phyloP scores from a whole-genome alignment of 768 basidiomycete genomes.

The Podaxis carcinomalis region DNA sequence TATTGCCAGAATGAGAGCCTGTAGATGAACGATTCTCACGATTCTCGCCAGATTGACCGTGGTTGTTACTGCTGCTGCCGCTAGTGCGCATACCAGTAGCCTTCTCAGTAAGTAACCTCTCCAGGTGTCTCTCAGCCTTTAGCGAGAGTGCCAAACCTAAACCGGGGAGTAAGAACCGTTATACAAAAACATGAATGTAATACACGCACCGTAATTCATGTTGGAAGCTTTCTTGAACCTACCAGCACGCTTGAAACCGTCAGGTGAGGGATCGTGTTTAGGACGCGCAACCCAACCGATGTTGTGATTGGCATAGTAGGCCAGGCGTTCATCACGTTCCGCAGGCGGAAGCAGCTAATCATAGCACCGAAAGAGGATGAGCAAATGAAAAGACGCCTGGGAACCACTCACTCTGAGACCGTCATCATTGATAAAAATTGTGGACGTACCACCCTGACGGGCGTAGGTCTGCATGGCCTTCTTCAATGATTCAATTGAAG shows the following conservation, averaged over 20 bases:
- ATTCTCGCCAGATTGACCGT: slow-evolving; percentile 1
- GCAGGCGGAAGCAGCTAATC: slow-evolving; percentile 49
- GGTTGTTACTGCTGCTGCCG: neutral
- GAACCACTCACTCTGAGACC: slow-evolving; percentile 42
- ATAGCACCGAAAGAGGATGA: neutral
- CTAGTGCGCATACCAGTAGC: slow-evolving; percentile 12
- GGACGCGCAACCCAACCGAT: slow-evolving; percentile 84
- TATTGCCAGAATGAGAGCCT: slow-evolving; percentile 8
- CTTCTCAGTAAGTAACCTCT: slow-evolving; percentile 30
- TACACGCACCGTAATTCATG: slow-evolving; percentile 68
- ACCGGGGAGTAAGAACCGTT: neutral
- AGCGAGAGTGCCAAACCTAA: slow-evolving; percentile 57
- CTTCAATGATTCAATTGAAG: slow-evolving; percentile 71
- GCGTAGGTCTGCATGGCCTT: slow-evolving; percentile 86
- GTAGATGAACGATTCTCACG: slow-evolving; percentile 8
- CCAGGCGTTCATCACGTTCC: slow-evolving; percentile 59
- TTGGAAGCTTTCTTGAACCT: slow-evolving; percentile 94
- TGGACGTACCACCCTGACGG: slow-evolving; percentile 74
- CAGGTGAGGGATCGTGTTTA: slow-evolving; percentile 45
- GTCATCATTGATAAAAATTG: slow-evolving; percentile 79
- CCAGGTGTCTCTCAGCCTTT: slow-evolving; percentile 49
- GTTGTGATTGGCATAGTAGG: slow-evolving; percentile 67
- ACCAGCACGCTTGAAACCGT: slow-evolving; percentile 68
- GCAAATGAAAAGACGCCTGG: neutral
- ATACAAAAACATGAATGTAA: neutral